phyloP scores from a whole-genome alignment of 345 rosid species.

The Melaleuca quinquenervia region DNA sequence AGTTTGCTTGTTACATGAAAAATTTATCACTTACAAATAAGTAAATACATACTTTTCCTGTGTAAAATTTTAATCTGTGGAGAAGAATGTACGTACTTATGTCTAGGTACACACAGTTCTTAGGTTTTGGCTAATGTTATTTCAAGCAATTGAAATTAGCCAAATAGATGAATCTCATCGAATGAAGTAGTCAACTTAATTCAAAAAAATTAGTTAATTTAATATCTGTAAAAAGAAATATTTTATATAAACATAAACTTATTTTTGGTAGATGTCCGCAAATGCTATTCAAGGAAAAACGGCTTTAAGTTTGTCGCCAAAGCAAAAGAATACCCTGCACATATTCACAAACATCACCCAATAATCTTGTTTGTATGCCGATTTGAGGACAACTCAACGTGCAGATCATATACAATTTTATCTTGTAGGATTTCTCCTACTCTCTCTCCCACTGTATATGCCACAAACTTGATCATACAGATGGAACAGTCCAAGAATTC shows the following conservation, averaged over 20 bases:
- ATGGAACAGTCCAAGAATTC: not conserved
- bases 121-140: not conserved
- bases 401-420: not conserved
- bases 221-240: not conserved
- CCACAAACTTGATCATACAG: not conserved
- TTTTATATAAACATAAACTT: not conserved
- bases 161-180: not conserved
- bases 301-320: not conserved
- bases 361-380: not conserved
- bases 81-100: not conserved
- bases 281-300: not conserved
- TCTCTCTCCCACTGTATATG: not conserved
- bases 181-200: not conserved
- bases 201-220: accelerated
- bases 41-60: not conserved
- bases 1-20: not conserved
- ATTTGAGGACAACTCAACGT: not conserved
- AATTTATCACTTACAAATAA: not conserved
- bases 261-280: not conserved
- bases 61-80: not conserved
- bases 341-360: not conserved
- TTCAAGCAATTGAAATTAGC: not conserved
- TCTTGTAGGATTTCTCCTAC: not conserved
- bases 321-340: not conserved
- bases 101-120: not conserved